Conservation (phyloP, 441 rosid genomes). For the Populus hybrid region DNA sequence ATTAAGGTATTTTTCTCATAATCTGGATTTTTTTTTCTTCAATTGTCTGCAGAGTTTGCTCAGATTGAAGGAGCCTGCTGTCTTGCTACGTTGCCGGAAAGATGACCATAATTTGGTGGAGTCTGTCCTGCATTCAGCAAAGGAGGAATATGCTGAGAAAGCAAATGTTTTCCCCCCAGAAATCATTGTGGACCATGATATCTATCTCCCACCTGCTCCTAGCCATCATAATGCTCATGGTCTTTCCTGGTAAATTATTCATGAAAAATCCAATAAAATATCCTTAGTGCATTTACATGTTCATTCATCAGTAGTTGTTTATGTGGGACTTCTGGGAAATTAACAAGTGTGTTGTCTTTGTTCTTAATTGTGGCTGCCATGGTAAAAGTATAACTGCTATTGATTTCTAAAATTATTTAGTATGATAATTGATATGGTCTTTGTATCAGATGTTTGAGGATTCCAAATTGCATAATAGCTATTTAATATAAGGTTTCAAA, state of each 20-base stretch:
- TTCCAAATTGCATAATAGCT: conserved; percentile 2
- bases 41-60: conserved; percentile 60
- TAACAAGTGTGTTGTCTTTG: background rate
- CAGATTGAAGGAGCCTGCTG: conserved; percentile 89
- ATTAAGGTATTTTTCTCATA: background rate
- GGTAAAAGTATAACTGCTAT: background rate
- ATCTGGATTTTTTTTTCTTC: background rate
- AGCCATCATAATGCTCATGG: conserved; percentile 68
- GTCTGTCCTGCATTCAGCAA: conserved; percentile 65
- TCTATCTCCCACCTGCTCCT: conserved; percentile 86
- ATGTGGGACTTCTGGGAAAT: background rate
- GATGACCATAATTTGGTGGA: conserved; percentile 70
- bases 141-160: conserved; percentile 69
- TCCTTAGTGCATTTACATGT: background rate
- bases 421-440: background rate
- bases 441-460: background rate
- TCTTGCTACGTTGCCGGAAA: conserved; percentile 77
- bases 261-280: background rate
- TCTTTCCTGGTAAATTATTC: conserved; percentile 55
- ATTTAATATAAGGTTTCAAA: background rate
- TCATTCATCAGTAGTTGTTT: background rate
- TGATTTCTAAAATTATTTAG: background rate
- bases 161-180: conserved; percentile 69
- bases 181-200: conserved; percentile 54
- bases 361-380: background rate